phyloP scores from a whole-genome alignment of 2,329 filamentous ascomycete species.

The Sclerotinia glacialis region DNA sequence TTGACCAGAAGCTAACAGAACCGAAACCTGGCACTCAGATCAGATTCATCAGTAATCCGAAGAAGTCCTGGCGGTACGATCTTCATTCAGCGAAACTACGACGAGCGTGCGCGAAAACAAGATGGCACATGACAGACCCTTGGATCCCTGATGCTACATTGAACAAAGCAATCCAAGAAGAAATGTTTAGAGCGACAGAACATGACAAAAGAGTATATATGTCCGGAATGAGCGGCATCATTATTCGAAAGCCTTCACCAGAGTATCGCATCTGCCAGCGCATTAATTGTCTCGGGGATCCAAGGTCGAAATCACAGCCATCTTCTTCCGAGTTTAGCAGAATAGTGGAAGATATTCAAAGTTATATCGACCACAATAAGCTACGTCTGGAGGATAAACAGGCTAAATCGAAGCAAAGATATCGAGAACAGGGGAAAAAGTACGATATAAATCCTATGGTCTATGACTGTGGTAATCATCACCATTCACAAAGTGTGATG shows the following conservation, averaged over 20 bases:
- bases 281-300: not conserved
- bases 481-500: not conserved
- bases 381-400: not conserved
- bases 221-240: not conserved
- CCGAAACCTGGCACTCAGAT: not conserved
- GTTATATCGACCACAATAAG: not conserved
- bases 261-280: constrained; percentile 1
- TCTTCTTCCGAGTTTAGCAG: not conserved
- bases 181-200: not conserved
- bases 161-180: fast-evolving
- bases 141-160: not conserved
- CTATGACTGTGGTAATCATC: not conserved
- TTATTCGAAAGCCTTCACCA: not conserved
- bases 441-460: not conserved
- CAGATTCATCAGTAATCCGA: not conserved
- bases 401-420: not conserved
- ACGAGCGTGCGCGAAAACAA: not conserved
- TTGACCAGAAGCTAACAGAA: not conserved
- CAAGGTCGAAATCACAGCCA: not conserved
- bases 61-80: not conserved
- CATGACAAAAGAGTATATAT: not conserved
- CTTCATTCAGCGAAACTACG: not conserved
- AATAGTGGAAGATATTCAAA: not conserved
- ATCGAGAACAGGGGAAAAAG: not conserved
- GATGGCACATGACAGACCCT: not conserved